Conservation (phyloP, 2,329 filamentous ascomycete species). For the Aureobasidium uvarum region DNA sequence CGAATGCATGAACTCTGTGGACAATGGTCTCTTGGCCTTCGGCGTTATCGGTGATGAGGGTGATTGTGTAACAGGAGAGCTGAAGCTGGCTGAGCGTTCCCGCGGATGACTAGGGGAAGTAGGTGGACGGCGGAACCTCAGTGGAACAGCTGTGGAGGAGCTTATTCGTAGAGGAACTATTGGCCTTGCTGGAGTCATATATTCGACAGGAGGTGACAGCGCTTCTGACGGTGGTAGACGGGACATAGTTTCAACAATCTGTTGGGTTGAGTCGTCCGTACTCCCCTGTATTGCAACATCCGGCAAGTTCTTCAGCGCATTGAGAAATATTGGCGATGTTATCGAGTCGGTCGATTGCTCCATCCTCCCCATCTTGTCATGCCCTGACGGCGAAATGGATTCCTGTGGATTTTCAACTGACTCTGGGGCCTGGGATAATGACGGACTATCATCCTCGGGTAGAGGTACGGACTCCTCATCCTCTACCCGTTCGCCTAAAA, state of each 20-base stretch:
- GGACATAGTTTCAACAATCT: background rate
- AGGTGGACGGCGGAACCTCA: constrained; percentile 38
- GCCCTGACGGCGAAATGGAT: background rate
- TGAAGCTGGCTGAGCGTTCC: constrained; percentile 37
- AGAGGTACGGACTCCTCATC: constrained; percentile 52
- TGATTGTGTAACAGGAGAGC: constrained; percentile 30
- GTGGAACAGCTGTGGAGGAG: constrained; percentile 39
- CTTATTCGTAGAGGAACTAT: constrained; percentile 30
- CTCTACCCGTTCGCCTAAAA: constrained; percentile 65
- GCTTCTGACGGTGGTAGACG: background rate
- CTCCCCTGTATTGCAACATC: background rate
- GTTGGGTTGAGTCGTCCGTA: background rate
- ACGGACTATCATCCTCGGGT: constrained; percentile 38
- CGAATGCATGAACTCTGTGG: constrained; percentile 30
- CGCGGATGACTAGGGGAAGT: constrained; percentile 32
- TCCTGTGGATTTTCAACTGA: background rate
- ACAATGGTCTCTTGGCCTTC: constrained; percentile 28
- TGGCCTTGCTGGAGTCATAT: constrained; percentile 28
- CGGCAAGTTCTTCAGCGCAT: background rate
- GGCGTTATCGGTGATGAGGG: constrained; percentile 29
- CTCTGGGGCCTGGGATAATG: constrained; percentile 31
- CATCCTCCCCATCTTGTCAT: background rate
- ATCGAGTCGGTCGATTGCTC: background rate
- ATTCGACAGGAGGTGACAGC: background rate
- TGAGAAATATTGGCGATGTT: background rate